These are phyloP conservation scores for Nyssa sinensis DNA, from an alignment of 148 eudicot species.

Conservation along the genomic window DNA sequence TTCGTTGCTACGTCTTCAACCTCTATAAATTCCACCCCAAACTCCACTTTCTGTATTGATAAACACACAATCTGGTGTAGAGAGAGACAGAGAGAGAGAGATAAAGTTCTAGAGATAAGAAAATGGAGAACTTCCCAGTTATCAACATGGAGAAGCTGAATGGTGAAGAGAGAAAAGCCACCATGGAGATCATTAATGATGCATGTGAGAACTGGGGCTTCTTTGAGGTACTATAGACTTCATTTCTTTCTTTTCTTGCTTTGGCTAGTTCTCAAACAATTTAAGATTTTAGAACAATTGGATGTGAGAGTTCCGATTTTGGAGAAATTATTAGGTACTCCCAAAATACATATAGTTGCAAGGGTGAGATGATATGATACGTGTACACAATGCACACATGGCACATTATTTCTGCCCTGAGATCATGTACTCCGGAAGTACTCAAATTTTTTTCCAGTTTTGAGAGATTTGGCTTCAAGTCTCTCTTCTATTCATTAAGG, in stretches of 20 bases:
- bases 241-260: not conserved
- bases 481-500: no score
- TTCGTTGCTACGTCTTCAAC: not conserved
- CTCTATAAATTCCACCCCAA: not conserved
- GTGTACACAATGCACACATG: no score
- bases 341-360: no score
- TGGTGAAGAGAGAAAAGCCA: constrained; percentile 58
- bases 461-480: no score
- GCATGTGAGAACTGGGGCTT: constrained; percentile 86
- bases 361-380: no score
- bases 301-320: no score
- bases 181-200: constrained; percentile 61
- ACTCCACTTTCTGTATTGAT: not conserved
- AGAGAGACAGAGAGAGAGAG: constrained; percentile 1
- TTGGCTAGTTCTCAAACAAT: not conserved
- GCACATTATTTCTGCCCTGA: no score
- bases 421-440: no score
- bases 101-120: not conserved
- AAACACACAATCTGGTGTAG: not conserved
- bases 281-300: no score
- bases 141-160: constrained; percentile 61
- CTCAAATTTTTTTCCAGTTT: no score
- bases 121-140: constrained; percentile 64
- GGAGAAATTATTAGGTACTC: no score
- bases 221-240: constrained; percentile 47